A percentile compares a stretch with the other conserved stretches of the same genome.
phyloP scores from a whole-genome alignment of 2,329 filamentous ascomycete genomes.

The Pseudocercospora fijiensis region DNA sequence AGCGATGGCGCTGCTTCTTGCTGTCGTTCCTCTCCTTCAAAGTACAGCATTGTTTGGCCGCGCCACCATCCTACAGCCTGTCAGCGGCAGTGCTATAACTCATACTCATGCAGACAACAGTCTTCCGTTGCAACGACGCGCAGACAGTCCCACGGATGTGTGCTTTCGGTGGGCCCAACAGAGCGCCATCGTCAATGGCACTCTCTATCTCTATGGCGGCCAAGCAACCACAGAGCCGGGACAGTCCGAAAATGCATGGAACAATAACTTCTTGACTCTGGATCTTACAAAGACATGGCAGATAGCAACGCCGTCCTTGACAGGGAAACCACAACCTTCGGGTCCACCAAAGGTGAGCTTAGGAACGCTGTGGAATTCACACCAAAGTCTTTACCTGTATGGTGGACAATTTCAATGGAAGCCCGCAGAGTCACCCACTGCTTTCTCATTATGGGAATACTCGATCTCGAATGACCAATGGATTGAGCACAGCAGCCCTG shows the following conservation, averaged over 20 bases:
- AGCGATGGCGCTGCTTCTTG: conserved; percentile 30
- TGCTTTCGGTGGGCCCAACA: conserved; percentile 68
- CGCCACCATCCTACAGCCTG: conserved; percentile 32
- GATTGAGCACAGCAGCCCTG: conserved; percentile 61
- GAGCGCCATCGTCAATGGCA: conserved; percentile 69
- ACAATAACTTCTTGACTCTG: conserved; percentile 70
- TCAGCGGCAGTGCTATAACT: conserved; percentile 34
- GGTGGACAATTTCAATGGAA: conserved; percentile 71
- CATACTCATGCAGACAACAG: conserved; percentile 15
- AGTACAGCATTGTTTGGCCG: conserved; percentile 27
- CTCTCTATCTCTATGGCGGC: conserved; percentile 73
- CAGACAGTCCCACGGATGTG: conserved; percentile 53
- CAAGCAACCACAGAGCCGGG: conserved; percentile 58
- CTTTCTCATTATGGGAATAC: conserved; percentile 70
- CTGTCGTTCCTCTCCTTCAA: conserved; percentile 33
- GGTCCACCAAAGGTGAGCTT: conserved; percentile 70
- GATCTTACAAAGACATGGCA: conserved; percentile 73
- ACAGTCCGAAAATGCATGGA: conserved; percentile 68
- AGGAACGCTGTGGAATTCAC: conserved; percentile 75
- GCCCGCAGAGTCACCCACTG: conserved; percentile 56
- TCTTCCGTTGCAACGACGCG: conserved; percentile 25
- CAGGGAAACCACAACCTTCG: conserved; percentile 61
- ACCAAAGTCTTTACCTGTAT: conserved; percentile 68
- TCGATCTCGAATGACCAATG: conserved; percentile 58
- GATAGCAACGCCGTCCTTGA: conserved; percentile 61